Evolutionary conservation across 805 yeast genomes (phyloP).

Genomic region (Nakazawaea ambrosiae): DNA sequence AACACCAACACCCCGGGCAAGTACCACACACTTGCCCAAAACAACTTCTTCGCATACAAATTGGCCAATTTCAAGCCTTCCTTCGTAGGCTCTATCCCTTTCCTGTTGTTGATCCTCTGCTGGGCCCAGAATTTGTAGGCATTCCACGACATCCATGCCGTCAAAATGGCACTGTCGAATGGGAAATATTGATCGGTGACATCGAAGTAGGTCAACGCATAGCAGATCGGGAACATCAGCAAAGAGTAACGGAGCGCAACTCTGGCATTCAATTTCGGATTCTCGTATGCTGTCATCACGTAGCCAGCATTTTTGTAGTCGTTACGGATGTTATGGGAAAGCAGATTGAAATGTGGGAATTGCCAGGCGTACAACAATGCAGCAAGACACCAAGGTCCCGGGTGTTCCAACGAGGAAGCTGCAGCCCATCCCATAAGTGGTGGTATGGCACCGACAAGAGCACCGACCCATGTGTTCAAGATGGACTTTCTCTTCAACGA

Average conservation of each 20-base stretch:
- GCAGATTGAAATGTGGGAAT: slow-evolving; percentile 93
- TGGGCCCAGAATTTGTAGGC: slow-evolving; percentile 83
- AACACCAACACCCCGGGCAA: slow-evolving; percentile 82
- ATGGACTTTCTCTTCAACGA: slow-evolving; percentile 81
- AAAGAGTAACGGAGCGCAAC: slow-evolving; percentile 87
- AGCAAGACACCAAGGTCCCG: slow-evolving; percentile 95
- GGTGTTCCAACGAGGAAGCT: slow-evolving; percentile 69
- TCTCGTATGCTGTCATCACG: slow-evolving; percentile 93
- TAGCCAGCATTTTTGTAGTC: slow-evolving; percentile 93
- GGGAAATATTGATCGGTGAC: slow-evolving; percentile 79
- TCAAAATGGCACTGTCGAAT: slow-evolving; percentile 74
- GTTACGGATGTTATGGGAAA: slow-evolving; percentile 79
- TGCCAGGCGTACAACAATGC: slow-evolving; percentile 94
- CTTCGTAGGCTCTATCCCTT: slow-evolving; percentile 33
- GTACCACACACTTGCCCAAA: slow-evolving; percentile 94
- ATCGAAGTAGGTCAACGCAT: slow-evolving; percentile 69
- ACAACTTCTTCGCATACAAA: slow-evolving; percentile 71
- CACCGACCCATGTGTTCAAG: slow-evolving; percentile 96
- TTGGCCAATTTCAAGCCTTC: slow-evolving; percentile 57
- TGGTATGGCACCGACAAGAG: slow-evolving; percentile 97
- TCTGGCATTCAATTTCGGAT: slow-evolving; percentile 87
- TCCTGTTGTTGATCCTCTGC: slow-evolving; percentile 54
- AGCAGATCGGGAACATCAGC: slow-evolving; percentile 91
- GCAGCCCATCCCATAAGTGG: slow-evolving; percentile 99
- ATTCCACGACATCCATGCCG: slow-evolving; percentile 79